Evolutionary conservation across 2,329 filamentous ascomycete species (phyloP).

Genomic region (Passalora sequoiae): DNA sequence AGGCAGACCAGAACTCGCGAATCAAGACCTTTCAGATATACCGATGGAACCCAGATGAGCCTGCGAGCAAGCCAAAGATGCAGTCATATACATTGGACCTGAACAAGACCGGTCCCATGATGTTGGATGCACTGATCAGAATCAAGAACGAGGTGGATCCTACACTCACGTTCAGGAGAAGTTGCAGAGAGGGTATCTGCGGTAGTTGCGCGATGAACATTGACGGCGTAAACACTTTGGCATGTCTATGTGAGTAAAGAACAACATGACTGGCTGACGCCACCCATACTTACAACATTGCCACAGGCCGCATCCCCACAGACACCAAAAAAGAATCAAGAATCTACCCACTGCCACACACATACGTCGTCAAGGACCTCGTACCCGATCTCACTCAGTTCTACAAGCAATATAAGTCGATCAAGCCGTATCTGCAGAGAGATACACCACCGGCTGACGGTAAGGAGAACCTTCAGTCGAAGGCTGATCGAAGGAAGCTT

Average conservation of each 20-base stretch:
- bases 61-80: constrained; percentile 89
- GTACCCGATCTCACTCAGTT: constrained; percentile 97
- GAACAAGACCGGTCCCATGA: constrained; percentile 99
- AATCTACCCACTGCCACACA: constrained; percentile 97
- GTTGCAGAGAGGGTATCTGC: constrained; percentile 96
- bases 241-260: constrained; percentile 78
- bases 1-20: constrained; percentile 51
- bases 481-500: constrained; percentile 90
- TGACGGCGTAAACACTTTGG: constrained; percentile 95
- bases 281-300: constrained; percentile 13
- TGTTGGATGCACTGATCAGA: constrained; percentile 90
- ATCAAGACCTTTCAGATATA: constrained; percentile 98
- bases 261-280: not conserved
- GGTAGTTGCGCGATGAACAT: constrained; percentile 99
- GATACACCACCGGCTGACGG: constrained; percentile 79
- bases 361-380: constrained; percentile 98
- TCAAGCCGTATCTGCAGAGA: constrained; percentile 96
- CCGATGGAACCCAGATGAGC: constrained; percentile 94
- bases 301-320: constrained; percentile 83
- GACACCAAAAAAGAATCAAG: constrained; percentile 76
- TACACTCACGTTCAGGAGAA: constrained; percentile 90
- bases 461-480: constrained; percentile 84
- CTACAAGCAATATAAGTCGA: constrained; percentile 99
- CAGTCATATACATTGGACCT: constrained; percentile 91
- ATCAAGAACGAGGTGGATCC: constrained; percentile 99